Evolutionary conservation across 768 basidiomycete genomes (phyloP).

Genomic region (Hebeloma cylindrosporum): DNA sequence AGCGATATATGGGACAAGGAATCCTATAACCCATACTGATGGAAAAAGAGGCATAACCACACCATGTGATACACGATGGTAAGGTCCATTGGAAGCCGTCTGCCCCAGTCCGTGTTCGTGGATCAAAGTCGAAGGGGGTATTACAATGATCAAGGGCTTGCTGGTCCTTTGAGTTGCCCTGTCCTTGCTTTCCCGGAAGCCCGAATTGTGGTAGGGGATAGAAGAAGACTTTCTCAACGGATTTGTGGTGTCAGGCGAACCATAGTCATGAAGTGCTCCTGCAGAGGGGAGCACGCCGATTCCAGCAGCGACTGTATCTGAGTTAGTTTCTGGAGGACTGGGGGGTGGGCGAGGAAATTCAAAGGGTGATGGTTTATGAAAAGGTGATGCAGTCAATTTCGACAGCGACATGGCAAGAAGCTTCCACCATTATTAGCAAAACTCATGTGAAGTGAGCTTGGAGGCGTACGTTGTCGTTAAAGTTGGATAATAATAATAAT

Average conservation of each 20-base stretch:
- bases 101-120: constrained; percentile 62
- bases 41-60: constrained; percentile 75
- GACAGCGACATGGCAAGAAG: constrained; percentile 45
- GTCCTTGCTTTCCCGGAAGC: constrained; percentile 44
- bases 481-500: too few relatives aligned
- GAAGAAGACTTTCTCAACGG: constrained; percentile 49
- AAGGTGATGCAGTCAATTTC: constrained; percentile 39
- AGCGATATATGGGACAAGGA: not conserved
- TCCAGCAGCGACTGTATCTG: constrained; percentile 18
- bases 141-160: constrained; percentile 63
- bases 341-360: constrained; percentile 41
- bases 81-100: constrained; percentile 57
- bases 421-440: not conserved
- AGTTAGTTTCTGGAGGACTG: constrained; percentile 44
- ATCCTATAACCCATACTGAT: constrained; percentile 44
- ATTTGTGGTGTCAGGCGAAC: constrained; percentile 21
- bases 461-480: too few relatives aligned
- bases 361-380: constrained; percentile 46
- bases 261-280: constrained; percentile 13
- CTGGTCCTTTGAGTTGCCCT: constrained; percentile 37
- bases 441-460: not conserved
- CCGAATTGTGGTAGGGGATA: constrained; percentile 54
- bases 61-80: constrained; percentile 63
- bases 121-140: constrained; percentile 60
- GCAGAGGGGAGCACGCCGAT: constrained; percentile 10